Percentiles rank a stretch among this genome's conserved stretches.
Conservation (phyloP, 768 basidiomycete genomes). For the Russula sp. region DNA sequence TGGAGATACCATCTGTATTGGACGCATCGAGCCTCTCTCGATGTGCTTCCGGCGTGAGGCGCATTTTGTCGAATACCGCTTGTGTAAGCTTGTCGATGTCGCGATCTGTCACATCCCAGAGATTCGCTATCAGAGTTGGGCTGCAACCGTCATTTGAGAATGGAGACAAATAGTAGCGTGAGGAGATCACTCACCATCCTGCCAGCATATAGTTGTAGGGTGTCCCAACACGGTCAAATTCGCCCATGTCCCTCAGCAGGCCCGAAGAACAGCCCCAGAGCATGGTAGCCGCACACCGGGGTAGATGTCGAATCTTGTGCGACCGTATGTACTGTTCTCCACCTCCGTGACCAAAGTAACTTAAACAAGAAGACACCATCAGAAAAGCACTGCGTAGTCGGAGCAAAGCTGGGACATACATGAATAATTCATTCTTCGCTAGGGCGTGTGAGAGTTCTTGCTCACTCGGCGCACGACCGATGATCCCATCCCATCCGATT, state of each 20-base stretch:
- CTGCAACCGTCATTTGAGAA: constrained; percentile 29
- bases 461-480: constrained; percentile 73
- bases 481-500: constrained; percentile 79
- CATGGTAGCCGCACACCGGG: constrained; percentile 89
- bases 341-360: constrained; percentile 97
- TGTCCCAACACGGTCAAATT: constrained; percentile 88
- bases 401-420: constrained; percentile 53
- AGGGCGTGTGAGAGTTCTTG: constrained; percentile 76
- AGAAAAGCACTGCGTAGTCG: background rate
- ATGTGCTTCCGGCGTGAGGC: constrained; percentile 37
- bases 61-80: constrained; percentile 70
- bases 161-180: background rate
- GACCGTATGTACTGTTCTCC: constrained; percentile 92
- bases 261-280: constrained; percentile 99
- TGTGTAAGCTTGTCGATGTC: constrained; percentile 94
- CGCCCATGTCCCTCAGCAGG: constrained; percentile 80
- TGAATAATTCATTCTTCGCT: constrained; percentile 70
- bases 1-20: constrained; percentile 36
- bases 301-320: constrained; percentile 74
- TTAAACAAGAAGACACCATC: constrained; percentile 31
- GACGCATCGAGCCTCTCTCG: constrained; percentile 23
- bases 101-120: constrained; percentile 98
- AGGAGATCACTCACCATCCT: constrained; percentile 68
- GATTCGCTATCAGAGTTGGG: constrained; percentile 86
- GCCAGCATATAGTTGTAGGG: constrained; percentile 96